phyloP scores from a whole-genome alignment of 176 grass and related monocot genomes.

The Avena sativa region DNA sequence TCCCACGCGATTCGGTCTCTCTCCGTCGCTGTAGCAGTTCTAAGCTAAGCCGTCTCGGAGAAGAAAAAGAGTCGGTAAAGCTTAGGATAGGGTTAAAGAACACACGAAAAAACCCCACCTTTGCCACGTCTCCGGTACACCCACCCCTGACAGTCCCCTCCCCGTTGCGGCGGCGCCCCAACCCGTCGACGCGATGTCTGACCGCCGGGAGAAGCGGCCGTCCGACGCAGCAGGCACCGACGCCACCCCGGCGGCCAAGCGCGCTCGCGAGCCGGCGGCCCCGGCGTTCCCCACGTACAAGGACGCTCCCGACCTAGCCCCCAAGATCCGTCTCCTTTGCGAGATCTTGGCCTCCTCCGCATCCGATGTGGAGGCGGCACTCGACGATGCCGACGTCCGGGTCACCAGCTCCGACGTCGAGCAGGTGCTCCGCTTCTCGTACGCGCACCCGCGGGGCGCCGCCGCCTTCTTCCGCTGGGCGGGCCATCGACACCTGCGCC shows the following conservation, averaged over 20 bases:
- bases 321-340: slow-evolving; percentile 47
- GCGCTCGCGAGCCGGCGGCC: slow-evolving; percentile 24
- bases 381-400: slow-evolving; percentile 51
- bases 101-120: background rate
- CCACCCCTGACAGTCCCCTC: background rate
- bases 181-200: slow-evolving; percentile 25
- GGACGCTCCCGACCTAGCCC: slow-evolving; percentile 38
- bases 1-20: slow-evolving; percentile 11
- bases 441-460: slow-evolving; percentile 64
- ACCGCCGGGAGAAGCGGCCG: slow-evolving; percentile 45
- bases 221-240: background rate
- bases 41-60: slow-evolving; percentile 3
- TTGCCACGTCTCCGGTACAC: background rate
- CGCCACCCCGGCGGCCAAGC: slow-evolving; percentile 25
- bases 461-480: slow-evolving; percentile 89
- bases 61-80: background rate
- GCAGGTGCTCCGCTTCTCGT: slow-evolving; percentile 77
- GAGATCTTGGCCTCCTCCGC: slow-evolving; percentile 51
- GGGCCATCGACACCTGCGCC: slow-evolving; percentile 58
- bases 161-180: slow-evolving; percentile 27
- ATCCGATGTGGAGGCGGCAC: slow-evolving; percentile 44
- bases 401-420: slow-evolving; percentile 71
- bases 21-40: background rate
- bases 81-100: slow-evolving; percentile 9
- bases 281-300: slow-evolving; percentile 58